phyloP scores from a whole-genome alignment of 108 stramenopile species.

The Pelagomonas calceolata region DNA sequence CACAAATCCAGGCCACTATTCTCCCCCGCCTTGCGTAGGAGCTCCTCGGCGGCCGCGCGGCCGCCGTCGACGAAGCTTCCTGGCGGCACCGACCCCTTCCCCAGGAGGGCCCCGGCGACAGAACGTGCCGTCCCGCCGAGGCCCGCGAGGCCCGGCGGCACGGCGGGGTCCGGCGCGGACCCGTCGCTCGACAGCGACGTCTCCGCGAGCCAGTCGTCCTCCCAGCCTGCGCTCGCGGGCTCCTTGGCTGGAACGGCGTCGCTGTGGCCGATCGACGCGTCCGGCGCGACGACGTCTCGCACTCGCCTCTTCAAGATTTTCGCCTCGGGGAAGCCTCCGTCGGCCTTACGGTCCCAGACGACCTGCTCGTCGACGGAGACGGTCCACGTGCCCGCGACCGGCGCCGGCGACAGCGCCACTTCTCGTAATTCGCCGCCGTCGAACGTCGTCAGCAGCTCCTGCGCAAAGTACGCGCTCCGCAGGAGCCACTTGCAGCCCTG shows the following conservation, averaged over 20 bases:
- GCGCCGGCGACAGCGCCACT: conserved; percentile 38
- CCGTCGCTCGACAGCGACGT: no score
- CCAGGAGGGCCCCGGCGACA: no score
- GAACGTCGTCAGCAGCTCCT: conserved; percentile 66
- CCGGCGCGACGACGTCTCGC: conserved; percentile 53
- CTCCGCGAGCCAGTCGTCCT: no score
- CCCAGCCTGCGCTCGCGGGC: no score
- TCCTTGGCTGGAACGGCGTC: background rate
- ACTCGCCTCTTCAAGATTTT: conserved; percentile 64
- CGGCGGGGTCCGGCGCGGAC: background rate
- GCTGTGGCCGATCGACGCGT: conserved; percentile 50
- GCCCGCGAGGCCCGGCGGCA: no score
- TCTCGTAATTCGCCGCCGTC: conserved; percentile 9
- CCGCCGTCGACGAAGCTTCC: no score
- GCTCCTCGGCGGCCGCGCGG: no score
- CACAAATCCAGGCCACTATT: no score
- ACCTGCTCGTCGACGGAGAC: conserved; percentile 13
- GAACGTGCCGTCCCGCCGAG: no score
- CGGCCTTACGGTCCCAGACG: conserved; percentile 41
- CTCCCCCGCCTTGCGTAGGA: no score
- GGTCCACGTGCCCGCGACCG: conserved; percentile 26
- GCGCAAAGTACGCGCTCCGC: conserved; percentile 57
- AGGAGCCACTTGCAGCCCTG: conserved; percentile 69
- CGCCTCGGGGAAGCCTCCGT: conserved; percentile 60
- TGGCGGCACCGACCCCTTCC: no score